Percentiles rank a stretch among this genome's conserved stretches.
phyloP scores from a whole-genome alignment of 129 eudicot species.

The Tanacetum coccineum region DNA sequence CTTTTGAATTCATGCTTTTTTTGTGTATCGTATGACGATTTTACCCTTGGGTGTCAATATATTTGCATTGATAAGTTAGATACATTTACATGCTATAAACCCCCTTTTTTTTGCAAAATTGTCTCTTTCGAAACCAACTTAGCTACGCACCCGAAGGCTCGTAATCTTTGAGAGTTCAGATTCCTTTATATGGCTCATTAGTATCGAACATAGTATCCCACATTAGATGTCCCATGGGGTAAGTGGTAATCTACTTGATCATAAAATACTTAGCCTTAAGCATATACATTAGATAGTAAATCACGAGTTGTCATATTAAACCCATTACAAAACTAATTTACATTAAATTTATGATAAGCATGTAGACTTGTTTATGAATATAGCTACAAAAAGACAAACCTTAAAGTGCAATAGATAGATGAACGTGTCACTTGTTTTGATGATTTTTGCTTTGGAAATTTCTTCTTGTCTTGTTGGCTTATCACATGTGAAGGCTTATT shows the following conservation, averaged over 20 bases:
- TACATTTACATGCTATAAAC: too few species aligned
- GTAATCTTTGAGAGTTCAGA: too few species aligned
- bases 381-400: conserved; percentile 25
- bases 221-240: background rate
- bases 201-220: background rate
- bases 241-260: background rate
- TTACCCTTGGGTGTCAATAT: too few species aligned
- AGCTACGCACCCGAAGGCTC: too few species aligned
- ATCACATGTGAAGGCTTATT: conserved; percentile 38
- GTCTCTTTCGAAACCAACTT: too few species aligned
- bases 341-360: background rate
- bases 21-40: too few species aligned
- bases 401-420: conserved; percentile 29
- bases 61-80: too few species aligned
- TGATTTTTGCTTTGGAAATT: conserved; percentile 40
- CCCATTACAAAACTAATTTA: too few species aligned
- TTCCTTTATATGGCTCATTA: too few species aligned
- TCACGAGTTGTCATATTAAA: too few species aligned
- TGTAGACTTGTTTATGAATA: conserved; percentile 21
- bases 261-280: background rate
- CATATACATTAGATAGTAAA: background rate
- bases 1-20: too few species aligned
- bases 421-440: conserved; percentile 41
- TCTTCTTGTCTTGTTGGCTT: conserved; percentile 27
- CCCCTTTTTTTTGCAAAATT: too few species aligned